phyloP scores from a whole-genome alignment of 352 stramenopile genomes.

The Globisporangium barbulae region DNA sequence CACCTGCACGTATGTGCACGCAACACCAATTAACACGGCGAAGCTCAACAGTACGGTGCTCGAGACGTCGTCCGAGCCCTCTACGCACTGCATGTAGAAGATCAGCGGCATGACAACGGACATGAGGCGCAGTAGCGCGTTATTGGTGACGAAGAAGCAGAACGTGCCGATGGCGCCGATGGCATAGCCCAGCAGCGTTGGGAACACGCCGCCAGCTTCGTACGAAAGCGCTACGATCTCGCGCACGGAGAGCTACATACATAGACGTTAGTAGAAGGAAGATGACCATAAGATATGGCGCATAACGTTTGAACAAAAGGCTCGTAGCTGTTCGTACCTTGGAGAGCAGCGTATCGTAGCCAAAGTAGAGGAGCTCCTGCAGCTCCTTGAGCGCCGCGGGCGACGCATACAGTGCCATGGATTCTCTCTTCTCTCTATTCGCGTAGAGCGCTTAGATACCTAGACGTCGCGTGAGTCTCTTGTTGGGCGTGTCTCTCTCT shows the following conservation, averaged over 20 bases:
- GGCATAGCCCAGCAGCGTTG: constrained; percentile 52
- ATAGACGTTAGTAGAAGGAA: background rate
- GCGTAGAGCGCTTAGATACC: background rate
- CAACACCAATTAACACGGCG: constrained; percentile 34
- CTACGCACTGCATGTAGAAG: constrained; percentile 25
- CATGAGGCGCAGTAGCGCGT: constrained; percentile 21
- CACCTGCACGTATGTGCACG: constrained; percentile 60
- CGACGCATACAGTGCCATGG: constrained; percentile 9
- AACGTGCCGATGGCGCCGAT: constrained; percentile 40
- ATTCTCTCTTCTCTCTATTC: background rate
- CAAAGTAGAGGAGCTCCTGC: constrained; percentile 10
- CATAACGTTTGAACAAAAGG: background rate
- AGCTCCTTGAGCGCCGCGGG: constrained; percentile 8
- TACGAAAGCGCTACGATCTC: constrained; percentile 46
- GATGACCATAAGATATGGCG: background rate
- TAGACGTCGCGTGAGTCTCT: background rate
- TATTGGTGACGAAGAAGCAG: constrained; percentile 26
- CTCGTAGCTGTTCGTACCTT: constrained; percentile 8
- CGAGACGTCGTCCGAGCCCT: constrained; percentile 25
- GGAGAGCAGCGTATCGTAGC: constrained; percentile 14
- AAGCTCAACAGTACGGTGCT: constrained; percentile 33
- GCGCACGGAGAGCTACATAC: constrained; percentile 35
- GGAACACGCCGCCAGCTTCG: constrained; percentile 52
- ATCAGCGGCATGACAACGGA: constrained; percentile 20
- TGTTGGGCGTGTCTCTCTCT: background rate